These are phyloP conservation scores for Lactarius pseudohatsudake DNA, from an alignment of 768 basidiomycete genomes.

Conservation along the genomic window DNA sequence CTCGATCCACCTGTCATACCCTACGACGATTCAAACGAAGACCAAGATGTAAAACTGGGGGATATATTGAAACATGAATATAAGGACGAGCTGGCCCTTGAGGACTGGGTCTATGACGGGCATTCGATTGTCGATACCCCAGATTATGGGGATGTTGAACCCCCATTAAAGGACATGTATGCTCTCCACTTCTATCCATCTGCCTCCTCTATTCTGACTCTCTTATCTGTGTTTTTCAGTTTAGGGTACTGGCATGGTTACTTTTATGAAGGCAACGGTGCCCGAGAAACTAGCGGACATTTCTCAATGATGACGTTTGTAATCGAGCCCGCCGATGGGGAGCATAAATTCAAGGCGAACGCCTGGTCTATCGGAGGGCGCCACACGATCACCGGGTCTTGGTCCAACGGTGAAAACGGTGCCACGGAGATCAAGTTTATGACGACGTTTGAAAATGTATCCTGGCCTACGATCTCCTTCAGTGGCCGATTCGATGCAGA, in stretches of 20 bases:
- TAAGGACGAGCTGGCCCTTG: slow-evolving; percentile 7
- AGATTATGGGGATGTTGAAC: neutral
- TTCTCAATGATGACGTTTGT: slow-evolving; percentile 19
- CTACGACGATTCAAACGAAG: slow-evolving; percentile 15
- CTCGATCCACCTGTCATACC: neutral
- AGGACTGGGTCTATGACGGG: slow-evolving; percentile 22
- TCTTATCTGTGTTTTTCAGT: slow-evolving; percentile 1
- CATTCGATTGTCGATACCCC: slow-evolving; percentile 10
- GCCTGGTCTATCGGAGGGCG: slow-evolving; percentile 21
- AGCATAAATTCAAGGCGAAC: slow-evolving; percentile 13
- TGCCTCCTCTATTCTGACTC: neutral
- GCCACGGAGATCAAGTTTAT: slow-evolving; percentile 22
- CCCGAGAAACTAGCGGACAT: neutral
- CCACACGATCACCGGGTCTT: slow-evolving; percentile 27
- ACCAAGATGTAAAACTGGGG: slow-evolving; percentile 15
- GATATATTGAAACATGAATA: slow-evolving; percentile 6
- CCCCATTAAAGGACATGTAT: slow-evolving; percentile 20
- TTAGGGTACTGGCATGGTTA: slow-evolving; percentile 26
- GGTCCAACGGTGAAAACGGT: slow-evolving; percentile 23
- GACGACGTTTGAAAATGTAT: slow-evolving; percentile 13
- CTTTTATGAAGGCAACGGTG: slow-evolving; percentile 9
- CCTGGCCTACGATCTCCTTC: slow-evolving; percentile 16
- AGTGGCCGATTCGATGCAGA: slow-evolving; percentile 11
- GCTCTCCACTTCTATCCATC: neutral
- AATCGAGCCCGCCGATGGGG: slow-evolving; percentile 14